phyloP scores from a whole-genome alignment of 176 grass and related monocot genomes.

The Bromus sterilis region DNA sequence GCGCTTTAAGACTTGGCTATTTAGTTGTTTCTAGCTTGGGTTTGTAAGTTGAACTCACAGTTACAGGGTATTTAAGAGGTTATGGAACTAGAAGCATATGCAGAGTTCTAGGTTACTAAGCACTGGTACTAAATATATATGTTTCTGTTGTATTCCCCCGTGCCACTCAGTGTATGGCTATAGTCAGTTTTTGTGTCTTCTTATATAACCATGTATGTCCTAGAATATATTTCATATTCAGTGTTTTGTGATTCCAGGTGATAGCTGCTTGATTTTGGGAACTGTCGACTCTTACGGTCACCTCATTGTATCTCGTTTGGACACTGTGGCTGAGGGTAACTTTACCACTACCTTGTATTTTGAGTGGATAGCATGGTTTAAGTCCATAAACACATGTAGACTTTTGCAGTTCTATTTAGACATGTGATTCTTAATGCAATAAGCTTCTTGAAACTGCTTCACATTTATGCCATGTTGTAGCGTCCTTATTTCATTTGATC shows the following conservation, averaged over 20 bases:
- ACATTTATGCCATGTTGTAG: background rate
- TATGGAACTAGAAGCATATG: background rate
- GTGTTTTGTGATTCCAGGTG: conserved; percentile 37
- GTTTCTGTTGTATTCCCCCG: background rate
- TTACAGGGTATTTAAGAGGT: background rate
- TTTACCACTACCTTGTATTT: conserved; percentile 32
- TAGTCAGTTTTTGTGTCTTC: background rate
- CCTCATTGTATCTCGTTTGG: conserved; percentile 75
- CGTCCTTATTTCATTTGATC: conserved; percentile 7
- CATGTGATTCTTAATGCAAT: background rate
- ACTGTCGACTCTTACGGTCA: conserved; percentile 79
- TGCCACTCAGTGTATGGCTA: background rate
- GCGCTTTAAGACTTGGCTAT: background rate
- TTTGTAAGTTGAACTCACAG: background rate
- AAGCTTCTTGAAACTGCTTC: background rate
- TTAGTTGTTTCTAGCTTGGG: background rate
- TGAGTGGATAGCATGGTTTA: background rate
- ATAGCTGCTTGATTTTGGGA: conserved; percentile 83
- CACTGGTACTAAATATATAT: background rate
- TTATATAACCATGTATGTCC: background rate
- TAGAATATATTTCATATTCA: background rate
- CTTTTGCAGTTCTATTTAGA: background rate
- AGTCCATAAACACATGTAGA: background rate
- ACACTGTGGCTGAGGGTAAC: conserved; percentile 60
- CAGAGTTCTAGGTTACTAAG: background rate